Evolutionary conservation across 352 stramenopile species (phyloP), one percentile per base, ranked within the genome.

Genomic region (Hyaloperonospora brassicae): DNA sequence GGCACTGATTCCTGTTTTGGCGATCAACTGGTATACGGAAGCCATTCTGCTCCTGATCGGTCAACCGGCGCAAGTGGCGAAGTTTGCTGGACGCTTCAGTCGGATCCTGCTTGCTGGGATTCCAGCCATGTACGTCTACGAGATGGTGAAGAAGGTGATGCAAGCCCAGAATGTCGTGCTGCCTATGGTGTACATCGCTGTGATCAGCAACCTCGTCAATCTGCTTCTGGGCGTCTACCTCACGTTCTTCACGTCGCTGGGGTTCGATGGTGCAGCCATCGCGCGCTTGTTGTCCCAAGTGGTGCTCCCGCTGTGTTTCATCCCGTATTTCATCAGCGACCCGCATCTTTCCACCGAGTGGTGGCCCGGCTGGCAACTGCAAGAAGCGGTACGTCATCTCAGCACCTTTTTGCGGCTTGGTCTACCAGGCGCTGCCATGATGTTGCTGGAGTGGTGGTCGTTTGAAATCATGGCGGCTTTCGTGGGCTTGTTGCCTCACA

Each of bases 71-170:
- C 58, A 79, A 47, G 83, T 97, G 17, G 67, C 86, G 10, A 27
- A 54, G 13, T 63, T 87, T 53, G 81, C 87, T 0, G 84, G 81
- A 6, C 59, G 76, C n/a, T 95, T 94, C 62, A 82, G 67, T 25
- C 68, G 64, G 12, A 68, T 84, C 30, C 57, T 85, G 14, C 30
- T 95, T 2, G 61, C 76, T 11, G 81, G 85, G 2, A 68, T 93
- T n/a, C 87, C 86, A 25, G 90, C 86, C 48, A 55, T 93, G 30
- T 95, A 80, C 51, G 57, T 80, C 0, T 96, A 95, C 58, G 85
- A 96, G 67, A 58, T 95, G 44, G 40, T 45, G n/a, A 45, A 45
- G n/a, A 45, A 45, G 21, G 40, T 24, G 7, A 22, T 45, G 40
- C 30, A 83, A 73, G 36, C 36, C 11, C 36, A 42, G 36, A 42